A percentile compares a stretch with the other conserved stretches of the same genome.
These are phyloP conservation scores for Solanum corneliomulleri DNA, from an alignment of 257 asterid genomes.

Conservation along the genomic window DNA sequence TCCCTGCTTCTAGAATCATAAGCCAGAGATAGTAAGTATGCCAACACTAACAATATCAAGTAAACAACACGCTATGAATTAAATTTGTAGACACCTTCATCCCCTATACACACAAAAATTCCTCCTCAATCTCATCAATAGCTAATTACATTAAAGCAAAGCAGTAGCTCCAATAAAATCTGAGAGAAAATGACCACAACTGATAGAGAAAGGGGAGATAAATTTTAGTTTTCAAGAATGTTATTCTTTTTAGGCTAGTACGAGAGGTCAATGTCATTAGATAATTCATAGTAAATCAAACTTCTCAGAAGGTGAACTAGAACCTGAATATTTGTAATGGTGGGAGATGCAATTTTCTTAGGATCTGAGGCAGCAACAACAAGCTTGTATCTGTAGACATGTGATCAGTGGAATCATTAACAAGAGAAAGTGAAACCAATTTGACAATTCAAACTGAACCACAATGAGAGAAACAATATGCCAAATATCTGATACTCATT, in stretches of 20 bases:
- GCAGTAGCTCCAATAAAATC: neutral
- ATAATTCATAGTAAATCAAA: neutral
- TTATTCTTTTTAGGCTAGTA: neutral
- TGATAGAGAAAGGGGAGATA: neutral
- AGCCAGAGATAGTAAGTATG: neutral
- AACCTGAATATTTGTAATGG: conserved; percentile 84
- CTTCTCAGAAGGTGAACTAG: neutral
- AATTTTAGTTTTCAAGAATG: neutral
- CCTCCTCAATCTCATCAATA: neutral
- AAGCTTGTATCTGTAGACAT: conserved; percentile 65
- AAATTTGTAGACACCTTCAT: neutral
- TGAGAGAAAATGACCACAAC: neutral
- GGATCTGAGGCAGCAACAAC: conserved; percentile 81
- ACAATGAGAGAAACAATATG: neutral
- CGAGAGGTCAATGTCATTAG: neutral
- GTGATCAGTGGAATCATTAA: neutral
- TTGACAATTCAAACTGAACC: neutral
- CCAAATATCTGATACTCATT: neutral
- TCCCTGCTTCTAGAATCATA: neutral
- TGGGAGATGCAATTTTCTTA: conserved; percentile 78
- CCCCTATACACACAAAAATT: neutral
- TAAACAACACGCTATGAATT: neutral
- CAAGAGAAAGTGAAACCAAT: neutral
- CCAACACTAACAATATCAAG: neutral
- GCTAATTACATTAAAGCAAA: neutral